Base-by-base conservation (phyloP, 495 filamentous ascomycete genomes). In the Daldinia caldariorum region DNA sequence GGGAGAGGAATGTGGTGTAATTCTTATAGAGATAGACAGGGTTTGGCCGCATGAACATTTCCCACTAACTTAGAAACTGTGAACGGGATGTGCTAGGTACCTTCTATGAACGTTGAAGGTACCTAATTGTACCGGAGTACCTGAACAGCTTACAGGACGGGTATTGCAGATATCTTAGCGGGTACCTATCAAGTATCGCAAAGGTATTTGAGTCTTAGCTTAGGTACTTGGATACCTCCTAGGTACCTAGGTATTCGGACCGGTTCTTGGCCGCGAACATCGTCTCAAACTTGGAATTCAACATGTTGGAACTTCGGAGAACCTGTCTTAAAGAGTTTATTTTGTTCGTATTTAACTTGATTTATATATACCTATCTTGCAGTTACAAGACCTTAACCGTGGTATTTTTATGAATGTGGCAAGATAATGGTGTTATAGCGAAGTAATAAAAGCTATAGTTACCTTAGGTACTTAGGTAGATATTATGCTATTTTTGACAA, bases 231-330 rank as follows among this genome's bases (percentile, higher is more conserved):
- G n/a, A n/a, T n/a, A n/a, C n/a, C 16, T 47, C 1, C 16, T 22
- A 51, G 66, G 66, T 54, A 59, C 18, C 4, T 4, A 35, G 14
- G 8, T 31, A 38, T 32, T 53, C 49, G 49, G 49, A 53, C 49
- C 49, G 49, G 49, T 67, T 72, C 49, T 72, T 67, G 34, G 59
- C 69, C 60, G 63, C 59, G 50, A 67, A 66, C 63, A 55, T 62
- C 57, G 31, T 34, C 20, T 58, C 14, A 9, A 29, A 26, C 26
- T 34, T 34, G 57, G 67, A 61, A 66, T 70, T 70, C 58, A 43
- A 63, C 51, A 16, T 66, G 18, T 62, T n/a, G n/a, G n/a, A n/a
- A n/a, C n/a, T n/a, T 71, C 54, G 31, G 61, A 61, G 57, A 61
- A 58, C 14, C 26, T 26, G 26, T 26, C 26, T 26, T 38, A 18